Conservation (phyloP, 116 monocot species). For the Trichopus zeylanicus region DNA sequence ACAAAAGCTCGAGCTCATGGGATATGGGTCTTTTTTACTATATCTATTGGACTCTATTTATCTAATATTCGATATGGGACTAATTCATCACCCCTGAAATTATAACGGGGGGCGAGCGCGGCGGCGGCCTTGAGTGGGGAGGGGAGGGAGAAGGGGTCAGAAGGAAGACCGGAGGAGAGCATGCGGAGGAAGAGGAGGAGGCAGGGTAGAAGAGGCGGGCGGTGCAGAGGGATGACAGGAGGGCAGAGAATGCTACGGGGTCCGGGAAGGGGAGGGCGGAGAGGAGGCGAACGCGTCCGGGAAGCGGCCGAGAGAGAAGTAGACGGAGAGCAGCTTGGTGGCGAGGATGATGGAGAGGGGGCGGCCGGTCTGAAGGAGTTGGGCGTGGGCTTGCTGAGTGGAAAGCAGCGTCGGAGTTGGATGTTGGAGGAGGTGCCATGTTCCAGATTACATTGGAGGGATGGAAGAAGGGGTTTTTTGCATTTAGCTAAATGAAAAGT, state of each 20-base stretch:
- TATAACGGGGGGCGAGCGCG: no score
- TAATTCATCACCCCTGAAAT: no score
- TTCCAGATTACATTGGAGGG: not conserved
- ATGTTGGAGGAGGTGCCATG: constrained; percentile 5
- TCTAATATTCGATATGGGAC: no score
- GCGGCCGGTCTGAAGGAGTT: constrained; percentile 29
- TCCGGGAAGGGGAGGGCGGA: constrained; percentile 22
- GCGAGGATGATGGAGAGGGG: constrained; percentile 17
- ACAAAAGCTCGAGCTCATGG: no score
- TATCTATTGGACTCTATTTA: no score
- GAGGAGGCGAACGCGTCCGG: constrained; percentile 20
- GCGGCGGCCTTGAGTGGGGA: constrained; percentile 44
- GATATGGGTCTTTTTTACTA: no score
- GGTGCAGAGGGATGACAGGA: constrained; percentile 26
- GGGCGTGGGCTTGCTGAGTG: constrained; percentile 27
- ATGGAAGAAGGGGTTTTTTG: no score
- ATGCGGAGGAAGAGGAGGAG: constrained; percentile 16
- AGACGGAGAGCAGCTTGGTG: constrained; percentile 29
- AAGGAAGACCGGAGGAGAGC: constrained; percentile 18
- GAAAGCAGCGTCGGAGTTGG: constrained; percentile 12
- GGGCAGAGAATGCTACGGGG: constrained; percentile 25
- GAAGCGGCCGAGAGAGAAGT: constrained; percentile 21
- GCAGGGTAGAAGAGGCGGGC: not conserved
- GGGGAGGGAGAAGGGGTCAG: constrained; percentile 47
- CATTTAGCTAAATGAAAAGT: no score